Percentiles rank a stretch among this genome's conserved stretches.
Evolutionary conservation across 2,329 filamentous ascomycete species (phyloP).

Genomic region (Colletotrichum chlorophyti): DNA sequence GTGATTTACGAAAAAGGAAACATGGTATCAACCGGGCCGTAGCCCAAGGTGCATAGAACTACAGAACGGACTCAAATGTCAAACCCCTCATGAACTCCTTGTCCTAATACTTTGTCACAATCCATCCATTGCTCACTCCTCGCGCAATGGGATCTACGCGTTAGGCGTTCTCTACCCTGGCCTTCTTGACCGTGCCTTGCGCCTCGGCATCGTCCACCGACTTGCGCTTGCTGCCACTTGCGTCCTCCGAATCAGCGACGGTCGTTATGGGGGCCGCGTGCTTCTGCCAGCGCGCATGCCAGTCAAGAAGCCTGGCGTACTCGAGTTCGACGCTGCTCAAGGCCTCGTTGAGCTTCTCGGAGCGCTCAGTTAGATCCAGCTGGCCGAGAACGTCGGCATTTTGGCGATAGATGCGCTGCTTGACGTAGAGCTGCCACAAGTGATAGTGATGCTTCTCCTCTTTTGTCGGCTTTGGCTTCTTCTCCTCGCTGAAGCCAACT

Average conservation of each 20-base stretch:
- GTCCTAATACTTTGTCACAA: background rate
- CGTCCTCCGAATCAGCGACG: slow-evolving; percentile 14
- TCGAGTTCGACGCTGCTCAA: slow-evolving; percentile 73
- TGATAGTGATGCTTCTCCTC: slow-evolving; percentile 68
- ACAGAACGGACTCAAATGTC: slow-evolving; percentile 1
- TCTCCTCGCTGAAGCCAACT: slow-evolving; percentile 53
- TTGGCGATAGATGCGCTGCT: slow-evolving; percentile 77
- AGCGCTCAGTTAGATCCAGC: slow-evolving; percentile 70
- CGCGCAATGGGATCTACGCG: background rate
- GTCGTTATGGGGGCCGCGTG: slow-evolving; percentile 33
- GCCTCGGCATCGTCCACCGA: slow-evolving; percentile 36
- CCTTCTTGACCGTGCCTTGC: slow-evolving; percentile 51
- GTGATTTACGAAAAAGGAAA: slow-evolving; percentile 1
- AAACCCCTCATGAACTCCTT: slow-evolving; percentile 18
- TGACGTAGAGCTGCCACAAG: slow-evolving; percentile 78
- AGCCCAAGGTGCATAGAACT: slow-evolving; percentile 15
- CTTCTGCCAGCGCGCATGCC: slow-evolving; percentile 47
- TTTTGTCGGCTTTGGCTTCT: slow-evolving; percentile 52
- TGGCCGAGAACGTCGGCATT: slow-evolving; percentile 76
- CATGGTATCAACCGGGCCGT: slow-evolving; percentile 25
- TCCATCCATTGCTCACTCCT: background rate
- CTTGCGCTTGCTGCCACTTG: slow-evolving; percentile 57
- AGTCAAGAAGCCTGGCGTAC: slow-evolving; percentile 70
- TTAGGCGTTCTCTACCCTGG: slow-evolving; percentile 41
- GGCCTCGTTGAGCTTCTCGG: slow-evolving; percentile 75